phyloP scores from a whole-genome alignment of 108 stramenopile genomes.

The Pinguiococcus pyrenoidosus region DNA sequence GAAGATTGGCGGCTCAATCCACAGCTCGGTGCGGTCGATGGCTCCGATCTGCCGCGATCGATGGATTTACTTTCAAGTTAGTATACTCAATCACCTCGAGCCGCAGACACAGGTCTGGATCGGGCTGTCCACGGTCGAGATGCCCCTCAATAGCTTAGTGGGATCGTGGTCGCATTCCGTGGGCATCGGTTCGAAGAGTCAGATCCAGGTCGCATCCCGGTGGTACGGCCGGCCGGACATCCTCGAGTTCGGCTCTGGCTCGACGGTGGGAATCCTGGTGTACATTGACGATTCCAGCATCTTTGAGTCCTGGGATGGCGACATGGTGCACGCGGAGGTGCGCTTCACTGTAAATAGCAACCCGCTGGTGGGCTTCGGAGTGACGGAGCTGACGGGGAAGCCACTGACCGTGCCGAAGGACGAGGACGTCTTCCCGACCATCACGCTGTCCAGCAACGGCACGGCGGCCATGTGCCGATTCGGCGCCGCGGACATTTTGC shows the following conservation, averaged over 20 bases:
- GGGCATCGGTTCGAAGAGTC: conserved; percentile 64
- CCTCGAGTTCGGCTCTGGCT: conserved; percentile 50
- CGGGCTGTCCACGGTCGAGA: conserved; percentile 80
- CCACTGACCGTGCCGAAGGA: conserved; percentile 61
- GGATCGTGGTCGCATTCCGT: conserved; percentile 80
- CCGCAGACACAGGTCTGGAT: conserved; percentile 49
- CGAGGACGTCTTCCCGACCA: conserved; percentile 77
- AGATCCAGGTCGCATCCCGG: conserved; percentile 13
- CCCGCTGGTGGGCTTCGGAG: too few species aligned
- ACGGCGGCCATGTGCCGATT: conserved; percentile 75
- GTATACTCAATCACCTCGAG: background rate
- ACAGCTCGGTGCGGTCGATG: conserved; percentile 66
- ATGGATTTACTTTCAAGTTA: conserved; percentile 78
- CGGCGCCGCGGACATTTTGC: conserved; percentile 66
- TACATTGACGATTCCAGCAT: conserved; percentile 68
- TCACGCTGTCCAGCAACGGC: conserved; percentile 67
- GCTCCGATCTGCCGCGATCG: conserved; percentile 77
- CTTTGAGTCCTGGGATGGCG: conserved; percentile 74
- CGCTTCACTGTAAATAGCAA: conserved; percentile 72
- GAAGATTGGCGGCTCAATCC: conserved; percentile 67
- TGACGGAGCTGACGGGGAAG: too few species aligned
- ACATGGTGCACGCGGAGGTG: conserved; percentile 63
- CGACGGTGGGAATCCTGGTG: conserved; percentile 79
- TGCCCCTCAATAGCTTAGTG: conserved; percentile 83
- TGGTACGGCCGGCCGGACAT: conserved; percentile 22